These are phyloP conservation scores for Nymphaea thermarum DNA, from an alignment of 164 flowering plant genomes.

Conservation along the genomic window DNA sequence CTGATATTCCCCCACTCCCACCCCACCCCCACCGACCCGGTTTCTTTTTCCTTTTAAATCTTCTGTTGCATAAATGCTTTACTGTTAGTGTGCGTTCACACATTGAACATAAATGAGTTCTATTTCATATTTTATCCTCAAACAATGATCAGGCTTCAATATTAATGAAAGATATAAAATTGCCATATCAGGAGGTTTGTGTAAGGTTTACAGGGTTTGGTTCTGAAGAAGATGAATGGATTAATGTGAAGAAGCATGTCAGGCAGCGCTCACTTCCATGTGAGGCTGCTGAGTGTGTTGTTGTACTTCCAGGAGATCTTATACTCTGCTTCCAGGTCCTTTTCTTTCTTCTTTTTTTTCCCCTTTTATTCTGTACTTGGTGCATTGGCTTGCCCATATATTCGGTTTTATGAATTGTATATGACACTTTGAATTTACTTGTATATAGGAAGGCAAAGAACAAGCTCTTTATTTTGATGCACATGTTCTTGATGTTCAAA, in stretches of 20 bases:
- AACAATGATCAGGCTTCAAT: too few relatives aligned
- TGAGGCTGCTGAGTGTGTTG: conserved; percentile 94
- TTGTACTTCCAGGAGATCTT: conserved; percentile 90
- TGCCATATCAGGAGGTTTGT: conserved; percentile 62
- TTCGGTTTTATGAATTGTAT: not conserved
- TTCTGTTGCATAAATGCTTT: not conserved
- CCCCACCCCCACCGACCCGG: not conserved
- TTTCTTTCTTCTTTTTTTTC: not conserved
- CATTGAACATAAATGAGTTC: not conserved
- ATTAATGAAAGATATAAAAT: too few relatives aligned
- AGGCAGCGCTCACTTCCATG: conserved; percentile 96
- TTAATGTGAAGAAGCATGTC: conserved; percentile 63
- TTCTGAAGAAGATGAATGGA: conserved; percentile 96
- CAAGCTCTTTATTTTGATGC: conserved; percentile 99
- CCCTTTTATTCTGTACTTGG: not conserved
- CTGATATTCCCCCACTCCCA: not conserved
- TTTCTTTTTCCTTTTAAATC: not conserved
- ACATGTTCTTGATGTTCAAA: conserved; percentile 89
- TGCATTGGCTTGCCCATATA: not conserved
- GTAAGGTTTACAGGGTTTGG: conserved; percentile 95
- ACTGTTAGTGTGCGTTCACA: not conserved
- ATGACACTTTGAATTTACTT: not conserved
- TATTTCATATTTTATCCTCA: not conserved
- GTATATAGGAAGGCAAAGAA: conserved; percentile 85
- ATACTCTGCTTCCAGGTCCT: conserved; percentile 92